Conservation (phyloP, 306 rosid genomes). For the Arachis hypogaea region DNA sequence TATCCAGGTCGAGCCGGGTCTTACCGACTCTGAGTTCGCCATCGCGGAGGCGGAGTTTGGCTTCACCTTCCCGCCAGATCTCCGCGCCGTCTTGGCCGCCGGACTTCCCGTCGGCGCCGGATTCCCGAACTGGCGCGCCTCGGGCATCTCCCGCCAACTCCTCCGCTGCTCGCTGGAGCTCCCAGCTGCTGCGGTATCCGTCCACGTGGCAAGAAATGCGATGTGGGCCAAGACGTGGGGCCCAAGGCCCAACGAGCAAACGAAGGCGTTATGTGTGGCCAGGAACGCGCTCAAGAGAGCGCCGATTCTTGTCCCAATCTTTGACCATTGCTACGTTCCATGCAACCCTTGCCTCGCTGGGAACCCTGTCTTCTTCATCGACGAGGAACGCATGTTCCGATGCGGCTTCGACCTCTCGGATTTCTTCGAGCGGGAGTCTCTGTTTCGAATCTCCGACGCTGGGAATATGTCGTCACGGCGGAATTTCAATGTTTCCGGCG, state of each 20-base stretch:
- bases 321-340: constrained; percentile 88
- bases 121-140: constrained; percentile 77
- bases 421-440: constrained; percentile 75
- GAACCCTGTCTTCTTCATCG: constrained; percentile 77
- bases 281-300: constrained; percentile 74
- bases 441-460: constrained; percentile 53
- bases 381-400: constrained; percentile 77
- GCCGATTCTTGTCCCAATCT: constrained; percentile 76
- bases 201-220: constrained; percentile 71
- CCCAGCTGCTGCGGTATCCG: constrained; percentile 77
- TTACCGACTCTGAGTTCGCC: constrained; percentile 80
- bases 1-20: constrained; percentile 63
- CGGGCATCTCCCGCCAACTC: constrained; percentile 63
- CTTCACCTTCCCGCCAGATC: constrained; percentile 81
- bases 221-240: constrained; percentile 88
- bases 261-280: constrained; percentile 68
- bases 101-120: constrained; percentile 81
- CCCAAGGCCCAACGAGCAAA: constrained; percentile 65
- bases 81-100: constrained; percentile 69
- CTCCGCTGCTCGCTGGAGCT: constrained; percentile 75
- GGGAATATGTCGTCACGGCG: constrained; percentile 72
- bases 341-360: constrained; percentile 83
- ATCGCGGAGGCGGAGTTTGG: constrained; percentile 84
- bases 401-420: constrained; percentile 84
- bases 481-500: constrained; percentile 62